A percentile compares a stretch with the other conserved stretches of the same genome.
These are phyloP conservation scores for Microbotryum silenes-acaulis DNA, from an alignment of 1,284 basidiomycete genomes.

Conservation along the genomic window DNA sequence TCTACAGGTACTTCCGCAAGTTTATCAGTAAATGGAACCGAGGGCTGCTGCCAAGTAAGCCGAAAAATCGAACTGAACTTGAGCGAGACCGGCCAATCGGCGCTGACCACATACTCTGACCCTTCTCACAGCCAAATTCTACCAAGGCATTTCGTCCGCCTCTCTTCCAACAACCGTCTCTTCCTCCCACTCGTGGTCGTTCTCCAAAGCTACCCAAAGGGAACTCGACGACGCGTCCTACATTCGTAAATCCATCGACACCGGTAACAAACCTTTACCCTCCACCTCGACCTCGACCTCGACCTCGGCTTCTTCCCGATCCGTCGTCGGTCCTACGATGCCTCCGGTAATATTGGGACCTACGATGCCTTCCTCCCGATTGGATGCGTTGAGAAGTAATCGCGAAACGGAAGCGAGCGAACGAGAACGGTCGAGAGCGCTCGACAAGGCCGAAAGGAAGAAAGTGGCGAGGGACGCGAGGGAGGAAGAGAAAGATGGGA, in stretches of 20 bases:
- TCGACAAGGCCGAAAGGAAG: not conserved
- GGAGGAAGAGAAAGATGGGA: conserved; percentile 21
- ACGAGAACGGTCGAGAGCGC: not conserved
- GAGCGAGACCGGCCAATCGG: not conserved
- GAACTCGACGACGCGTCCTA: conserved; percentile 29
- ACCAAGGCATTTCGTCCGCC: conserved; percentile 24
- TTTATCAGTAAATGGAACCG: conserved; percentile 23
- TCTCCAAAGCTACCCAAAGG: conserved; percentile 24
- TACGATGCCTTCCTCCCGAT: conserved; percentile 12
- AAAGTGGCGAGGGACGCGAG: conserved; percentile 11
- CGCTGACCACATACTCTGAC: not conserved
- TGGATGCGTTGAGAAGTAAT: conserved; percentile 17
- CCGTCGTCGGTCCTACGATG: not conserved
- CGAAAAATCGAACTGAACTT: too few species aligned
- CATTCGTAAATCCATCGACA: conserved; percentile 24
- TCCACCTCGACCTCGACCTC: too few species aligned
- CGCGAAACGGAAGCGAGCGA: conserved; percentile 8
- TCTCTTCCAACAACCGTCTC: conserved; percentile 21
- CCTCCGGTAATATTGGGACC: conserved; percentile 5
- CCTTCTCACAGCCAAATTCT: conserved; percentile 15
- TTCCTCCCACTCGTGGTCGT: conserved; percentile 24
- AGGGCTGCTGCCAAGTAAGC: conserved; percentile 12
- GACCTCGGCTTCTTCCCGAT: not conserved
- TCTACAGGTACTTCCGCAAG: conserved; percentile 19
- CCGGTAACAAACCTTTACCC: too few species aligned